Conservation (phyloP, 768 basidiomycete genomes). For the Mycena filopes region DNA sequence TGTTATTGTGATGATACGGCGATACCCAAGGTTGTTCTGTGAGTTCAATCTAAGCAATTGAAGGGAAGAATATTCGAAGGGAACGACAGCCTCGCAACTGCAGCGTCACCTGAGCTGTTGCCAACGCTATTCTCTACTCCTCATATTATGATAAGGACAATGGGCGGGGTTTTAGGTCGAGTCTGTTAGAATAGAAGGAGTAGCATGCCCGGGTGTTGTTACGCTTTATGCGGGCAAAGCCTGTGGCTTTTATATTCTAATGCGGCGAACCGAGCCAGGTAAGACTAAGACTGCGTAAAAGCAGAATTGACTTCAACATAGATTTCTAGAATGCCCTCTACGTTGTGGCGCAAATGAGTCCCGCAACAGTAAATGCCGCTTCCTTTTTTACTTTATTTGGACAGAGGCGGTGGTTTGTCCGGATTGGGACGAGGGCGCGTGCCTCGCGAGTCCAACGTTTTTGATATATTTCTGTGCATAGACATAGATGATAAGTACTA, state of each 20-base stretch:
- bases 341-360: background rate
- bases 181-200: background rate
- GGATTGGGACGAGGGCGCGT: constrained; percentile 1
- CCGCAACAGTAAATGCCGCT: background rate
- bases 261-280: constrained; percentile 1
- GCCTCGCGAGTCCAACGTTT: background rate
- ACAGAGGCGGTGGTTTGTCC: constrained; percentile 7
- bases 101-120: no score
- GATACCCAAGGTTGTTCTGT: no score
- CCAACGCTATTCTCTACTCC: no score
- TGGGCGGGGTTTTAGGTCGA: no score
- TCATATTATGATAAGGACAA: no score
- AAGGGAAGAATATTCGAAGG: no score
- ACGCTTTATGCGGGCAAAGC: background rate
- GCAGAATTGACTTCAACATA: background rate
- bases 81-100: no score
- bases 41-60: no score
- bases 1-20: no score
- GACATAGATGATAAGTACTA: background rate
- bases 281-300: no score
- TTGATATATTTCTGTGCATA: background rate
- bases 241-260: background rate
- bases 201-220: background rate
- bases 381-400: constrained; percentile 15
- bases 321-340: background rate